Base-by-base conservation (phyloP, 257 asterid genomes). In the Forsythia suspensa region DNA sequence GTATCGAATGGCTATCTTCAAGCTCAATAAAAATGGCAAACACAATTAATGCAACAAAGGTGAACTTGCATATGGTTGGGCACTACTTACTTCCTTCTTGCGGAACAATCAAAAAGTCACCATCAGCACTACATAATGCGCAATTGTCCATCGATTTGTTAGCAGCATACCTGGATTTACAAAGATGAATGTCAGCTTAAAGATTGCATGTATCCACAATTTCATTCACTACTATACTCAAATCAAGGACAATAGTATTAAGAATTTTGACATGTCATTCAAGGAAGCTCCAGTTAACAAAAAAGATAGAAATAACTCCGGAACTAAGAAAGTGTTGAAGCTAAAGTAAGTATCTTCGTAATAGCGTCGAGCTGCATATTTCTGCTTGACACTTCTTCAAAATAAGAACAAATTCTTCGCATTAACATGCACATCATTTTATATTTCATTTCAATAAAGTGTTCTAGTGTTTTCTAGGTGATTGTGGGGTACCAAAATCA, bases 81-180 rank as follows among this genome's bases (percentile, higher is more conserved):
- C 24, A 65, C 79, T 78, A 89, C 98, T 91, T 90, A 92, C 98
- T 87, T 88, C 99, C 99, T 82, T 83, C 73, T 84, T 95, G 98
- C 82, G 99, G 99, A 87, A 95, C 99, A 83, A 95, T 87, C 86
- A 95, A 72, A 88, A 93, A 91, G 86, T 92, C 99, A 11, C 99
- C 99, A 84, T 95, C 99, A 43, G 99, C 99, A 88, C 90, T 93
- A 81, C 98, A 95, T 85, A 95, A 92, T 20, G 99, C 97, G 83
- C 87, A 95, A 77, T 91, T 86, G 20, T 90, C 97, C 99, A 95
- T 95, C 41, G 97, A 90, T 84, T 88, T 91, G 88, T 95, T 92
- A 48, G 99, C 97, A 69, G 93, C 24, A 61, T 93, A 95, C 97
- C 98, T 93, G 79, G 77, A 88, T 73, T 77, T 43, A 70, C 24